Evolutionary conservation across 148 eudicot genomes (phyloP), one percentile per base, ranked within the genome.

Genomic region (Vaccinium corymbosum): DNA sequence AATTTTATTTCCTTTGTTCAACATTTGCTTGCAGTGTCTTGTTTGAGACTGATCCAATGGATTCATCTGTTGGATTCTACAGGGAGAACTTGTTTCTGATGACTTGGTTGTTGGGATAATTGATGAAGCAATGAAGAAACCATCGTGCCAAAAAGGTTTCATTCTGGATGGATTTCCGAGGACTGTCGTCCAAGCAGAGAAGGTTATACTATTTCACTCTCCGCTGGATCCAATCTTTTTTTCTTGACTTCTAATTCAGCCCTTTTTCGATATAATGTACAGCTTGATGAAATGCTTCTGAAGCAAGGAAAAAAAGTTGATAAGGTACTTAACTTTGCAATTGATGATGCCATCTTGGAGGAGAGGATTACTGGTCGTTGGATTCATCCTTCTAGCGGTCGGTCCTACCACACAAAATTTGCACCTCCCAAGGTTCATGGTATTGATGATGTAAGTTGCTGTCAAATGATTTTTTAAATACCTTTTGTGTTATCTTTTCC

Each of bases 141-240:
- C 98, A 78, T 97, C 99, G 62, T 97, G 98, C 71, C 88, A 93
- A 83, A 97, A 93, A 88, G 98, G 99, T 79, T 97, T 97, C 81
- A 97, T 95, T 84, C 99, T 97, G 86, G 97, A 97, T 89, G 98
- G 98, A 56, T 97, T 97, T 85, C 99, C 98, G 1, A 97, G 99
- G 88, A 97, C 99, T 10, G 98, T 91, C 70, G 93, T 85, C 79
- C 99, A 97, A 89, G 99, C 99, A 25, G 86, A 97, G 79, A 97
- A 94, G 97, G 99, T 97, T 25, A 98, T 95, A 98, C 70, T 94
- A 92, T 81, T 98, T 97, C 88, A 97, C 94, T 59, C 88, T 97
- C 27, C 95, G 93, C 90, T 22, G 19, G 73, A 61, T 80, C 13
- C 3, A 29, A 16, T 5, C 35, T 55, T 53, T 38, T 11, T 75